Evolutionary conservation across 2,329 filamentous ascomycete genomes (phyloP).

Genomic region (Aureobasidium sp.): DNA sequence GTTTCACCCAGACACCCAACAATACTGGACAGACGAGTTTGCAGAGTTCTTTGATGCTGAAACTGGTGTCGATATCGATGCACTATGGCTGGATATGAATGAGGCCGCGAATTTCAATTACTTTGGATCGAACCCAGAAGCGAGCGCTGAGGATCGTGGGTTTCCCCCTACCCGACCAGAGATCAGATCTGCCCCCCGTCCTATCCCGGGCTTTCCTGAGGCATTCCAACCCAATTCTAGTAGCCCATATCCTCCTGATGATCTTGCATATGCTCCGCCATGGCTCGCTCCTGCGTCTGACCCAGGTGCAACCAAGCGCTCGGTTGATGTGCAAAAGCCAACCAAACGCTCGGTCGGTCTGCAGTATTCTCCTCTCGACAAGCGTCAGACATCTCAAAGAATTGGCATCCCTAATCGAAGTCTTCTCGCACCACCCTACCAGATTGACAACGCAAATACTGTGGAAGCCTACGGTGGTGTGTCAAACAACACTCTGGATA

Average conservation of each 20-base stretch:
- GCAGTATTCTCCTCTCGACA: background rate
- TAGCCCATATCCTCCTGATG: conserved; percentile 4
- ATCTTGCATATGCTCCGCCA: conserved; percentile 10
- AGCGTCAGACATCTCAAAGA: conserved; percentile 14
- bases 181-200: conserved; percentile 53
- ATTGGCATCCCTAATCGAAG: conserved; percentile 55
- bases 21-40: conserved; percentile 67
- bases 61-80: conserved; percentile 66
- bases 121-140: conserved; percentile 32
- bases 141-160: conserved; percentile 32
- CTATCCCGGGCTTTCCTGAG: conserved; percentile 61
- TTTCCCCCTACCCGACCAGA: conserved; percentile 57
- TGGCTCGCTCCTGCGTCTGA: conserved; percentile 11
- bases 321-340: background rate
- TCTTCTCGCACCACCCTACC: conserved; percentile 57
- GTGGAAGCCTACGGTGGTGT: conserved; percentile 34
- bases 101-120: conserved; percentile 52
- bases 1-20: conserved; percentile 58
- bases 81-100: conserved; percentile 64
- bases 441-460: conserved; percentile 1
- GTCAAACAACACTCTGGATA: conserved; percentile 49
- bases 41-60: conserved; percentile 55
- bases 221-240: conserved; percentile 53
- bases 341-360: background rate
- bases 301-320: background rate